phyloP scores from a whole-genome alignment of 225 moss, liverwort and hornwort genomes.

The Sphagnum tenellum region DNA sequence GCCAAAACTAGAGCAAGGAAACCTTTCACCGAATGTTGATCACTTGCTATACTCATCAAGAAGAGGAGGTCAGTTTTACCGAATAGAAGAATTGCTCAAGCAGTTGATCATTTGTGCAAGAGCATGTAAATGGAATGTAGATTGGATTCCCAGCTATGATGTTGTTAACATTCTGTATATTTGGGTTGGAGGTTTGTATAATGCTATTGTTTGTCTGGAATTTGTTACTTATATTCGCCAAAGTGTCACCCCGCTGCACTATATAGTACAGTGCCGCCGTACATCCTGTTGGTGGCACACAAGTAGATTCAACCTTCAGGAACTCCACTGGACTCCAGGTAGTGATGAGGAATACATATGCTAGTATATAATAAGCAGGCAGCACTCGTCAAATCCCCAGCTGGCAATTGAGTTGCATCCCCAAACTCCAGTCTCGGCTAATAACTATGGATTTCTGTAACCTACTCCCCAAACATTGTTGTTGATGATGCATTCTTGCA shows the following conservation, averaged over 20 bases:
- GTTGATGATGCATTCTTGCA: too few relatives aligned
- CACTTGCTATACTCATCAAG: too few relatives aligned
- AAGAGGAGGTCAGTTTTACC: slow-evolving; percentile 5
- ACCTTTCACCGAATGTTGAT: too few relatives aligned
- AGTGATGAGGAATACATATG: too few relatives aligned
- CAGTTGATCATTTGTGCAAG: slow-evolving; percentile 19
- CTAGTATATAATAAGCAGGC: too few relatives aligned
- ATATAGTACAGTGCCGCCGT: slow-evolving; percentile 25
- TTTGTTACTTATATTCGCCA: slow-evolving; percentile 20
- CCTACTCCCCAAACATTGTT: too few relatives aligned
- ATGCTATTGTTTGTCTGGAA: slow-evolving; percentile 19
- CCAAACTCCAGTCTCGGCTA: too few relatives aligned
- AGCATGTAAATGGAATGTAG: slow-evolving; percentile 43
- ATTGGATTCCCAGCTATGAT: slow-evolving; percentile 4
- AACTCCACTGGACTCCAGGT: too few relatives aligned
- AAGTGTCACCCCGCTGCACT: slow-evolving; percentile 17
- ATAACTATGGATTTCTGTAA: too few relatives aligned
- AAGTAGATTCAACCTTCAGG: slow-evolving; percentile 8
- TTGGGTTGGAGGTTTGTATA: slow-evolving; percentile 22
- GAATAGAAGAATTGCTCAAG: slow-evolving; percentile 24
- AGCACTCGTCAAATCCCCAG: too few relatives aligned
- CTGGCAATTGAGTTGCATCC: too few relatives aligned
- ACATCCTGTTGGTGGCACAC: slow-evolving; percentile 26
- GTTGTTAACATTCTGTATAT: slow-evolving; percentile 2
- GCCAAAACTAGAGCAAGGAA: too few relatives aligned